These are phyloP conservation scores for Oryza meridionalis DNA, from an alignment of 176 grass and related monocot species.

Conservation along the genomic window DNA sequence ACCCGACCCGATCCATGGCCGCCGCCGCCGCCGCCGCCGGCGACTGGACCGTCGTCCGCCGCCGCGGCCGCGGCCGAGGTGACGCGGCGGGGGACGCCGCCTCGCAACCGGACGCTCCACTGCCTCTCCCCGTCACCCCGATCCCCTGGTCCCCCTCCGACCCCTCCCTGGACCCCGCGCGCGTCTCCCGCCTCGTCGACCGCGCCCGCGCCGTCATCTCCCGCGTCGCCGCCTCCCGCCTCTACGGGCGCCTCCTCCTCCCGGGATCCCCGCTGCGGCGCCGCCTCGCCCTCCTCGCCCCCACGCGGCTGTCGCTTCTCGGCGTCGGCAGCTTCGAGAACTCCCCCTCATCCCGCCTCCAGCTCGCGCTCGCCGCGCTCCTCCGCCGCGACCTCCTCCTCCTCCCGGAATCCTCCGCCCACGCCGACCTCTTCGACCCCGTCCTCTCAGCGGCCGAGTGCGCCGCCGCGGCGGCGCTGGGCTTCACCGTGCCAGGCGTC, in stretches of 20 bases:
- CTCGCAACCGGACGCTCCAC: background rate
- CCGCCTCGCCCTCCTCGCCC: conserved; percentile 33
- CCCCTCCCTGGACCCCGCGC: conserved; percentile 48
- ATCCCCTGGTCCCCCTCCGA: conserved; percentile 54
- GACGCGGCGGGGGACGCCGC: background rate
- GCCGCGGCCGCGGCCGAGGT: conserved; percentile 1
- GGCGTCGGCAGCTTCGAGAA: conserved; percentile 81
- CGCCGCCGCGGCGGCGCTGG: conserved; percentile 53
- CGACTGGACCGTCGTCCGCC: conserved; percentile 55
- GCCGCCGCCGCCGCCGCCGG: background rate
- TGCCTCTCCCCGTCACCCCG: conserved; percentile 21
- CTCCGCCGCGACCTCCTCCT: conserved; percentile 39
- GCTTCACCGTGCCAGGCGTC: conserved; percentile 51
- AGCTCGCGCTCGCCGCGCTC: conserved; percentile 66
- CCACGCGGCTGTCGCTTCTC: conserved; percentile 45
- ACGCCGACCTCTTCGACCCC: conserved; percentile 71
- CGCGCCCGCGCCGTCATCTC: conserved; percentile 49
- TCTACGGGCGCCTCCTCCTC: conserved; percentile 57
- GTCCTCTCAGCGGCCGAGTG: conserved; percentile 80
- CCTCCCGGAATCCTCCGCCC: conserved; percentile 28
- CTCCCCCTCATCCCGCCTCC: conserved; percentile 58
- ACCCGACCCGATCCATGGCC: conserved; percentile 17
- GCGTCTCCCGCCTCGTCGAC: conserved; percentile 43
- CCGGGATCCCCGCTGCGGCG: conserved; percentile 16
- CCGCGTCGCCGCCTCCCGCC: conserved; percentile 46